Conservation (phyloP, 441 rosid species). For the Gossypium lobatum region DNA sequence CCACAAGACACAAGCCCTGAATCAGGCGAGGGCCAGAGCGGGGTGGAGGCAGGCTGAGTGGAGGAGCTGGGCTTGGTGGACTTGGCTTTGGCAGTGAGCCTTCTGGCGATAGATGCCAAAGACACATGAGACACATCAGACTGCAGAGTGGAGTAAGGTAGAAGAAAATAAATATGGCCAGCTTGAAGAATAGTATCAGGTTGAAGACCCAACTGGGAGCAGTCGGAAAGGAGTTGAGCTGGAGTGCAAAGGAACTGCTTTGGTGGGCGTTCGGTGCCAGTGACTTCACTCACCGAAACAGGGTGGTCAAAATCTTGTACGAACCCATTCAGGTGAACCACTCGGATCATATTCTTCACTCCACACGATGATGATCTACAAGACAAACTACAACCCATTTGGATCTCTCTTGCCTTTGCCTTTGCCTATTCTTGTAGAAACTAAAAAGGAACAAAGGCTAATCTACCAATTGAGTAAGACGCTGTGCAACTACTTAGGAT, state of each 20-base stretch:
- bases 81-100: slow-evolving; percentile 23
- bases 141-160: slow-evolving; percentile 22
- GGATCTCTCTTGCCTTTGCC: too few relatives aligned
- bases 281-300: slow-evolving; percentile 26
- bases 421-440: too few relatives aligned
- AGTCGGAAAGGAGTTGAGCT: slow-evolving; percentile 27
- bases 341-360: slow-evolving; percentile 17
- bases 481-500: too few relatives aligned
- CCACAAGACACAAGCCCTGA: background rate
- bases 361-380: slow-evolving; percentile 17
- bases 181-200: slow-evolving; percentile 21
- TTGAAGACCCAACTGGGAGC: slow-evolving; percentile 20
- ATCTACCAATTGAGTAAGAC: too few relatives aligned
- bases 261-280: background rate
- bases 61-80: slow-evolving; percentile 3
- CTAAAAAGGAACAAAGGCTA: too few relatives aligned
- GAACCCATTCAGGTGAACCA: slow-evolving; percentile 37
- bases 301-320: slow-evolving; percentile 34
- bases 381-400: slow-evolving; percentile 36
- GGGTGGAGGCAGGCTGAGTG: background rate
- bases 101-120: slow-evolving; percentile 17
- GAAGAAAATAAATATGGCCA: slow-evolving; percentile 31
- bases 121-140: slow-evolving; percentile 24
- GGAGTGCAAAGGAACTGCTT: slow-evolving; percentile 28
- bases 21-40: background rate